Conservation (phyloP, 2,329 filamentous ascomycete species). For the Emericellopsis atlantica region DNA sequence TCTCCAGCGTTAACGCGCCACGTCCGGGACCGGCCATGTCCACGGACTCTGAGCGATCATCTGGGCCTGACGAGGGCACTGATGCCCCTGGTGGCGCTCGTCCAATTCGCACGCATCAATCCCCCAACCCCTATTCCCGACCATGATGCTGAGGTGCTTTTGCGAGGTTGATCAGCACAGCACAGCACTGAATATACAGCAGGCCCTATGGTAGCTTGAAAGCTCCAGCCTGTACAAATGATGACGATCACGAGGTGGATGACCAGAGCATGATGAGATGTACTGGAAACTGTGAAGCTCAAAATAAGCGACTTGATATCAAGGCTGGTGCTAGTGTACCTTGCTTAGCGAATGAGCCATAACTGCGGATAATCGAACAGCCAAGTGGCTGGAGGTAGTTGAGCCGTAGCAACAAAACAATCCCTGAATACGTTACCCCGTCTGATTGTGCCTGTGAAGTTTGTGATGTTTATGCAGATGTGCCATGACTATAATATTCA, state of each 20-base stretch:
- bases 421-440: no score
- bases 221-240: conserved; percentile 40
- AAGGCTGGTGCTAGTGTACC: conserved; percentile 12
- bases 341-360: background rate
- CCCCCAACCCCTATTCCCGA: conserved; percentile 7
- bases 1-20: no score
- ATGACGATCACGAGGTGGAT: background rate
- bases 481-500: no score
- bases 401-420: conserved; percentile 6
- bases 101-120: conserved; percentile 1
- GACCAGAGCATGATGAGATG: conserved; percentile 1
- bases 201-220: conserved; percentile 52
- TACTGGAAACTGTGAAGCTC: conserved; percentile 1
- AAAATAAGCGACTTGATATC: background rate
- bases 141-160: background rate
- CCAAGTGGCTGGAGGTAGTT: conserved; percentile 12
- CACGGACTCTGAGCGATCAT: no score
- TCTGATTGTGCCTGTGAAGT: no score
- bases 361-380: conserved; percentile 8
- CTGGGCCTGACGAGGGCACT: background rate
- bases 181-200: conserved; percentile 13
- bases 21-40: no score
- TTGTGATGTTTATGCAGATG: no score
- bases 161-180: background rate
- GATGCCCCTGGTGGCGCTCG: background rate